Percentiles rank a stretch among this genome's conserved stretches.
phyloP scores from a whole-genome alignment of 2,329 filamentous ascomycete species.

The Paecilomyces niveus region DNA sequence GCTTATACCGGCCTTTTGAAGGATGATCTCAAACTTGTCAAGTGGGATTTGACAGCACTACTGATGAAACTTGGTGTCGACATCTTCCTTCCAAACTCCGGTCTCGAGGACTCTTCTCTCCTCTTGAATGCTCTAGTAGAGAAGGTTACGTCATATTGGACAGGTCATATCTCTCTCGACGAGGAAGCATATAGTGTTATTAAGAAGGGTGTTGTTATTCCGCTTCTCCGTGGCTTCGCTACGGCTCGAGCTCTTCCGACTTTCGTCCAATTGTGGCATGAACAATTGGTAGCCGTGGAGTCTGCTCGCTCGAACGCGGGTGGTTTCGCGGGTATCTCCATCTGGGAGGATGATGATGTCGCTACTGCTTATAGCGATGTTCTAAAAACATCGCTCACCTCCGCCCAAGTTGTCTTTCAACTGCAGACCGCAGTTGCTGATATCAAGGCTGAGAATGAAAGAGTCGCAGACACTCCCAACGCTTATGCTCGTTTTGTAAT shows the following conservation, averaged over 20 bases:
- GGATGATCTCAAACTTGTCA: slow-evolving; percentile 22
- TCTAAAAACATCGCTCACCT: slow-evolving; percentile 23
- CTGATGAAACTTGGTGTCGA: slow-evolving; percentile 36
- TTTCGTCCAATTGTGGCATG: slow-evolving; percentile 35
- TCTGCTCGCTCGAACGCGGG: slow-evolving; percentile 18
- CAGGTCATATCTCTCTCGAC: slow-evolving; percentile 9
- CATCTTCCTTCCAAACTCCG: slow-evolving; percentile 39
- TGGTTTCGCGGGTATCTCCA: slow-evolving; percentile 20
- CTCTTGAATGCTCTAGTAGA: slow-evolving; percentile 30
- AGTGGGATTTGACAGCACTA: slow-evolving; percentile 36
- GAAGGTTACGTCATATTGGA: slow-evolving; percentile 28
- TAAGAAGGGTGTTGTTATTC: slow-evolving; percentile 32
- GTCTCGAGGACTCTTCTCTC: slow-evolving; percentile 27
- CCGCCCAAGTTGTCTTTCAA: slow-evolving; percentile 20
- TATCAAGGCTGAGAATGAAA: slow-evolving; percentile 19
- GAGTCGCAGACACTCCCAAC: slow-evolving; percentile 16
- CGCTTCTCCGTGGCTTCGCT: slow-evolving; percentile 33
- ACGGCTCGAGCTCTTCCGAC: slow-evolving; percentile 31
- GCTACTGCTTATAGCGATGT: slow-evolving; percentile 28
- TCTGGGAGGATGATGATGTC: slow-evolving; percentile 42
- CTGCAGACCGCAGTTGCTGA: slow-evolving; percentile 23
- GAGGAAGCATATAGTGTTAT: slow-evolving; percentile 23
- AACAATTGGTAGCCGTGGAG: slow-evolving; percentile 31
- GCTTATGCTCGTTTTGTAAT: slow-evolving; percentile 30
- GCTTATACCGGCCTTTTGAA: slow-evolving; percentile 33